phyloP scores from a whole-genome alignment of 1,284 basidiomycete genomes.

The Cryptococcus hybrid region DNA sequence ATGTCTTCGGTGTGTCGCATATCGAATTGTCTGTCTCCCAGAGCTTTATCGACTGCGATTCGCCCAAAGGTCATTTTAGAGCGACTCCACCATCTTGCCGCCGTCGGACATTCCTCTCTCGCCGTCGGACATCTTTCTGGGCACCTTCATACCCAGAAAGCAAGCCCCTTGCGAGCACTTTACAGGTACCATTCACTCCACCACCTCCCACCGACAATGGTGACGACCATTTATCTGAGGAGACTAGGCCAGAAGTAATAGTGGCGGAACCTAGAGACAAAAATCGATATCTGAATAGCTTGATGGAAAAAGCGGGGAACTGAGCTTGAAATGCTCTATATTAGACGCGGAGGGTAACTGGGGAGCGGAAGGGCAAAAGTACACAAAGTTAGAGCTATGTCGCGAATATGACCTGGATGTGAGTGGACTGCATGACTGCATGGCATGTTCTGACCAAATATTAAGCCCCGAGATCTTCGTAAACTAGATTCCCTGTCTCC shows the following conservation, averaged over 20 bases:
- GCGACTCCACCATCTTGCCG: too few species aligned
- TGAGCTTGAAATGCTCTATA: slow-evolving; percentile 59
- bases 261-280: slow-evolving; percentile 13
- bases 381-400: slow-evolving; percentile 85
- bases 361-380: slow-evolving; percentile 84
- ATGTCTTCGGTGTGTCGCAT: too few species aligned
- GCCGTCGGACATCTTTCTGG: slow-evolving; percentile 20
- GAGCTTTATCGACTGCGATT: too few species aligned
- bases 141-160: slow-evolving; percentile 15
- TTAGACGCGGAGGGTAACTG: slow-evolving; percentile 82
- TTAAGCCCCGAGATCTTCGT: slow-evolving; percentile 87
- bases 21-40: too few species aligned
- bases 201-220: slow-evolving; percentile 2
- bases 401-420: slow-evolving; percentile 84
- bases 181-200: slow-evolving; percentile 12
- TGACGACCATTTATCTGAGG: background rate
- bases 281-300: slow-evolving; percentile 42
- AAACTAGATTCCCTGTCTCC: slow-evolving; percentile 95
- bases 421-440: slow-evolving; percentile 32
- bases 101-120: slow-evolving; percentile 12
- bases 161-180: background rate
- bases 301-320: slow-evolving; percentile 50
- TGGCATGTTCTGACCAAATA: background rate
- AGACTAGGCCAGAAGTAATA: background rate
- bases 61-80: too few species aligned